Conservation (phyloP, 2,329 filamentous ascomycete genomes). For the Colletotrichum tanaceti region DNA sequence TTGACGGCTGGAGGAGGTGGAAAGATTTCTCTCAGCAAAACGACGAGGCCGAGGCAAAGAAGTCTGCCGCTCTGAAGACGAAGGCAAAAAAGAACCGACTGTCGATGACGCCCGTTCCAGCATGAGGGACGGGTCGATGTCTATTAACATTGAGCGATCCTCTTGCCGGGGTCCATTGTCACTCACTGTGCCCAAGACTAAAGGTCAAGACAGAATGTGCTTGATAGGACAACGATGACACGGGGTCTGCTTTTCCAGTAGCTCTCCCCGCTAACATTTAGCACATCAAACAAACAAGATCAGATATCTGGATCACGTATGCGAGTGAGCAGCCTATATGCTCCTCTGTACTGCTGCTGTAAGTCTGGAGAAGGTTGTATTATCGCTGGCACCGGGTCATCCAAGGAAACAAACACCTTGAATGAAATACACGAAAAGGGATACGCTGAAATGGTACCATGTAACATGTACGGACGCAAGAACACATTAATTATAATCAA, state of each 20-base stretch:
- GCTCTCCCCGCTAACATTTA: neutral
- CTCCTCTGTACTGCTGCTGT: neutral
- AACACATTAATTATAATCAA: conserved; percentile 25
- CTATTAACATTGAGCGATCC: neutral
- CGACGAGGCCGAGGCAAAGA: conserved; percentile 58
- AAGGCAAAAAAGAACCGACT: conserved; percentile 61
- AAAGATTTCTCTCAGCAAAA: conserved; percentile 77
- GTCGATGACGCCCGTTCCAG: conserved; percentile 47
- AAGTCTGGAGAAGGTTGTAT: neutral
- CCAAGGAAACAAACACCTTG: neutral
- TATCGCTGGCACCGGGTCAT: neutral
- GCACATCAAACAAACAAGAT: neutral
- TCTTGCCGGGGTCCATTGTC: neutral
- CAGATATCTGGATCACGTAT: neutral
- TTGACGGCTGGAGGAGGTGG: conserved; percentile 98
- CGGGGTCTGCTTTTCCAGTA: neutral
- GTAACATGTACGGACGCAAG: neutral
- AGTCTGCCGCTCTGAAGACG: conserved; percentile 51
- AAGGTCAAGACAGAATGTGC: neutral
- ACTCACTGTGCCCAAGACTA: neutral
- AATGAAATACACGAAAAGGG: conserved; percentile 12
- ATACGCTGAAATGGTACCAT: conserved; percentile 29
- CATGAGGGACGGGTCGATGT: neutral
- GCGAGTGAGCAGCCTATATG: neutral
- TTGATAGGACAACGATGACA: neutral